Base-by-base conservation (phyloP, 176 grass and related monocot genomes). In the Microstegium vimineum region DNA sequence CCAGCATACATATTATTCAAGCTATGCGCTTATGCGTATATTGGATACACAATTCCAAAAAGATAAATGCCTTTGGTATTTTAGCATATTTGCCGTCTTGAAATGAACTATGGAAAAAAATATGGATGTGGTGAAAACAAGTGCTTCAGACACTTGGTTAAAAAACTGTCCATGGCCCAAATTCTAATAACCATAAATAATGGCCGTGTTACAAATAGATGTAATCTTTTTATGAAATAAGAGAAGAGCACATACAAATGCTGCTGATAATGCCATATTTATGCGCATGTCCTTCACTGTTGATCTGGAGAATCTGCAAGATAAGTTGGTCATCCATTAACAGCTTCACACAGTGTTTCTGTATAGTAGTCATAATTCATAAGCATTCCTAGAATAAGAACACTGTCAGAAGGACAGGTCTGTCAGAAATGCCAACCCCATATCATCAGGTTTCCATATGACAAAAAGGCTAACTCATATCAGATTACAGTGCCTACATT, bases 201-300 rank as follows among this genome's bases (percentile, higher is more conserved):
- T 62, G 25, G 61, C 31, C 64, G 80, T 38, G 81, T 13, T 52
- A 74, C 18, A 6, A 47, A 76, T 30, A 64, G 46, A n/a, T 32
- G 30, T 8, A 36, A 71, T 70, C 18, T 9, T 78, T 23, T 81
- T 84, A 56, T 31, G 28, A 79, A 37, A 4, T 69, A 45, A 63
- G 26, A 68, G 62, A 64, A 34, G 64, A 87, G 62, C 77, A 37
- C 96, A 63, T 99, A 99, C 96, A 90, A 90, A 90, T 64, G 82
- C 83, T 84, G 93, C 91, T 81, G 93, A 95, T 85, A 95, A 75
- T 64, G 79, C 92, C 79, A 95, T 91, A 87, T 99, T 99, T 59
- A 95, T 95, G 75, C 89, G 89, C 87, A 91, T 86, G 42, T 99
- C 96, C 54, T 91, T 91, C 33, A 93, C 77, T 73, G 72, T 85